Evolutionary conservation across 495 filamentous ascomycete genomes (phyloP).

Genomic region (Amphirosellinia nigrospora): DNA sequence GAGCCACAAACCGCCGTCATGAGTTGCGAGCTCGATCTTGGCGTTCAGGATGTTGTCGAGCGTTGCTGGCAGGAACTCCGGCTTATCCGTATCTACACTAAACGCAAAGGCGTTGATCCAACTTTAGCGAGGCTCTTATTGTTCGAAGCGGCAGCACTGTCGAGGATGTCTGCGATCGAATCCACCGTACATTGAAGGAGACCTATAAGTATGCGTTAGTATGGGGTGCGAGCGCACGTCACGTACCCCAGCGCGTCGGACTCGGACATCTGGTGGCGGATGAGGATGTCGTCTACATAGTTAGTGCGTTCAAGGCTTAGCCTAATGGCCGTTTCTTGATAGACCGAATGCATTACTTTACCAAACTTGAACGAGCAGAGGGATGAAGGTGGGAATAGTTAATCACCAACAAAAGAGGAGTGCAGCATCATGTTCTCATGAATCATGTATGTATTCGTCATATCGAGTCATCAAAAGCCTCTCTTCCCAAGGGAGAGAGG

Average conservation of each 20-base stretch:
- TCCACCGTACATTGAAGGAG: slow-evolving; percentile 94
- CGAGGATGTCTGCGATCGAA: slow-evolving; percentile 96
- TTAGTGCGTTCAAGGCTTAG: slow-evolving; percentile 73
- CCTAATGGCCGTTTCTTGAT: slow-evolving; percentile 17
- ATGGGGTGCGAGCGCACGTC: slow-evolving; percentile 94
- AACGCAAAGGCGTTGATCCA: slow-evolving; percentile 92
- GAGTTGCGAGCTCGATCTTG: slow-evolving; percentile 96
- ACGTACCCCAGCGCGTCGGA: slow-evolving; percentile 93
- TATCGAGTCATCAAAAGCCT: slow-evolving; percentile 24
- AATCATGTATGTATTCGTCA: slow-evolving; percentile 29
- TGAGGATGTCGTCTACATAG: slow-evolving; percentile 97
- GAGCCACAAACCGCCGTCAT: slow-evolving; percentile 96
- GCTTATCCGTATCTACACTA: slow-evolving; percentile 94
- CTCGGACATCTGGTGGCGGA: slow-evolving; percentile 86
- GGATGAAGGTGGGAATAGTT: neutral
- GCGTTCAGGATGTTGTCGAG: slow-evolving; percentile 95
- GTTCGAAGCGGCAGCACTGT: slow-evolving; percentile 86
- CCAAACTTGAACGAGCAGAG: neutral
- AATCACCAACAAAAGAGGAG: neutral
- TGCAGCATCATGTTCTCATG: neutral
- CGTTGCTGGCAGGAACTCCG: slow-evolving; percentile 93
- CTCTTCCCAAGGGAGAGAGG: neutral
- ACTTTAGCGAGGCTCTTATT: slow-evolving; percentile 93
- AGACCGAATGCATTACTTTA: slow-evolving; percentile 3
- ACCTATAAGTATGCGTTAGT: slow-evolving; percentile 99